Evolutionary conservation across 108 stramenopile species (phyloP).

Genomic region (Nitzschia inconspicua): DNA sequence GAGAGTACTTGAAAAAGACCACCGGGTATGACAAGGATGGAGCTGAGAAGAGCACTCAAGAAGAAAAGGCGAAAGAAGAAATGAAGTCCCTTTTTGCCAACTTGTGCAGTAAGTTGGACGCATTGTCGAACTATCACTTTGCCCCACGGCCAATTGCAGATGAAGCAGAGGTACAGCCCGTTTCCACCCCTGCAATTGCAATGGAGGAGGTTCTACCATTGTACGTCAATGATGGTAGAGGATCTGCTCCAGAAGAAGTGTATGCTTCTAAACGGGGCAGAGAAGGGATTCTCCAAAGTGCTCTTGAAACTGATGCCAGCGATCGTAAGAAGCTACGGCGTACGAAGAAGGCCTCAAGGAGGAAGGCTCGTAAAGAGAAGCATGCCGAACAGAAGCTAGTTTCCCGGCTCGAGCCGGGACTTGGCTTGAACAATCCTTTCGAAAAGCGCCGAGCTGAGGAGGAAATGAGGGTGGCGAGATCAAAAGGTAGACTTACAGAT

Average conservation of each 20-base stretch:
- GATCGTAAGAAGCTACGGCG: slow-evolving; percentile 86
- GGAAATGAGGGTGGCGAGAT: slow-evolving; percentile 81
- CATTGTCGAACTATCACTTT: slow-evolving; percentile 97
- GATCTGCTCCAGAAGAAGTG: slow-evolving; percentile 94
- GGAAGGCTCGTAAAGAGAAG: slow-evolving; percentile 86
- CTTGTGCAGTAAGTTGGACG: slow-evolving; percentile 92
- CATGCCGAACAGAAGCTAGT: slow-evolving; percentile 87
- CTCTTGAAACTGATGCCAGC: slow-evolving; percentile 83
- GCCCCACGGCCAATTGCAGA: slow-evolving; percentile 89
- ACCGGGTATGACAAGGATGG: slow-evolving; percentile 80
- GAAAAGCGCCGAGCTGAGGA: slow-evolving; percentile 87
- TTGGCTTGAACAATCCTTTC: slow-evolving; percentile 94
- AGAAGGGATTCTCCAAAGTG: slow-evolving; percentile 80
- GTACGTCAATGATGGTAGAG: slow-evolving; percentile 86
- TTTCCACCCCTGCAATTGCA: slow-evolving; percentile 87
- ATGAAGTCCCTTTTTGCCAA: slow-evolving; percentile 82
- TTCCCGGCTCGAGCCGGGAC: slow-evolving; percentile 85
- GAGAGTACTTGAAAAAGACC: slow-evolving; percentile 91
- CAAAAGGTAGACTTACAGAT: slow-evolving; percentile 73
- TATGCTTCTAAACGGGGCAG: slow-evolving; percentile 86
- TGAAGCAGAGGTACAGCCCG: slow-evolving; percentile 81
- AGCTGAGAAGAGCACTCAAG: slow-evolving; percentile 75
- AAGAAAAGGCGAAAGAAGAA: slow-evolving; percentile 82
- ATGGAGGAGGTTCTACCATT: slow-evolving; percentile 97
- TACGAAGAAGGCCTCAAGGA: slow-evolving; percentile 88